A percentile compares a stretch with the other conserved stretches of the same genome.
These are phyloP conservation scores for Coniochaeta sp. DNA, from an alignment of 2,329 filamentous ascomycete genomes.

Conservation along the genomic window DNA sequence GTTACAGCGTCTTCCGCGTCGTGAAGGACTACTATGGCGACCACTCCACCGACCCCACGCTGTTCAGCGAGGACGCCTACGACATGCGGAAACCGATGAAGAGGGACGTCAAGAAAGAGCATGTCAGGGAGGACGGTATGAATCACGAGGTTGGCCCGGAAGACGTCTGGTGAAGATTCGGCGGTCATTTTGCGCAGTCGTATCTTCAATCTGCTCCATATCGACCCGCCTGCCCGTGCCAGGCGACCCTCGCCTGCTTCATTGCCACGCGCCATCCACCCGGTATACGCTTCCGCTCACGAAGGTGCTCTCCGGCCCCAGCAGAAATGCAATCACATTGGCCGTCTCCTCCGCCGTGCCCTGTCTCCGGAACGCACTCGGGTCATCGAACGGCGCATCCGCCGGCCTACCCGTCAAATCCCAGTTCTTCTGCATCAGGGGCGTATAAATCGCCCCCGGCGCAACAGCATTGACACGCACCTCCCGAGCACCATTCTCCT, in stretches of 20 bases:
- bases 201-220: background rate
- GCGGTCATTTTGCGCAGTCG: background rate
- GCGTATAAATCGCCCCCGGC: constrained; percentile 41
- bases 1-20: constrained; percentile 82
- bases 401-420: constrained; percentile 24
- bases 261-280: constrained; percentile 37
- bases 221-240: background rate
- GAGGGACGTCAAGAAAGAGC: constrained; percentile 67
- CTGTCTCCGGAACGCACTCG: constrained; percentile 31
- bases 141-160: constrained; percentile 68
- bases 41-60: constrained; percentile 57
- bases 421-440: constrained; percentile 37
- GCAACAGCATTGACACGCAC: constrained; percentile 39
- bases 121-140: constrained; percentile 76
- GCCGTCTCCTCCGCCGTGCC: constrained; percentile 40
- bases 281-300: constrained; percentile 37
- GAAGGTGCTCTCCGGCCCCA: constrained; percentile 37
- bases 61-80: constrained; percentile 74
- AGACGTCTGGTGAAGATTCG: constrained; percentile 66
- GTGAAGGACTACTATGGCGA: constrained; percentile 93
- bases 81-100: constrained; percentile 93
- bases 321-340: constrained; percentile 37
- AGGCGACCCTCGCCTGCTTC: background rate
- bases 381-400: constrained; percentile 32
- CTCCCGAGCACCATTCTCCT: constrained; percentile 32